Evolutionary conservation across 805 yeast genomes (phyloP).

Genomic region (Candida vaughaniae): DNA sequence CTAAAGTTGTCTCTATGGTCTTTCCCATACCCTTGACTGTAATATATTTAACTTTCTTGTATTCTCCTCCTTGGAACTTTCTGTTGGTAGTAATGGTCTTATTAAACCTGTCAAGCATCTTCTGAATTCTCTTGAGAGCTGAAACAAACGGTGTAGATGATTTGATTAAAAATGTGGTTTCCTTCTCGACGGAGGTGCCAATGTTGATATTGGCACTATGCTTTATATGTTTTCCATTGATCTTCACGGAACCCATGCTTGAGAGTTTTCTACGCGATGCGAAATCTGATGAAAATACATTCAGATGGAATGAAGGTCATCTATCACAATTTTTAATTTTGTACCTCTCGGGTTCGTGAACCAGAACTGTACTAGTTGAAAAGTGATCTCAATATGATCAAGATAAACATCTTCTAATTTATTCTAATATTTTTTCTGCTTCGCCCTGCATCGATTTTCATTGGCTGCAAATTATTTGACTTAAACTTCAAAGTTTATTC

Average conservation of each 20-base stretch:
- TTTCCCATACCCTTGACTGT: conserved; percentile 73
- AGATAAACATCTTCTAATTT: too few species aligned
- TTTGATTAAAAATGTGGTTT: conserved; percentile 57
- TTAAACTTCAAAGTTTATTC: too few species aligned
- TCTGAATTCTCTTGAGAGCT: conserved; percentile 63
- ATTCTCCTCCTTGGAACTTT: conserved; percentile 30
- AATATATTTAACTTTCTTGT: conserved; percentile 46
- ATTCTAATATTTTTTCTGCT: too few species aligned
- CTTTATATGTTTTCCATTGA: conserved; percentile 42
- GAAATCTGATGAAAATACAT: too few species aligned
- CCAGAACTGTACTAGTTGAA: too few species aligned
- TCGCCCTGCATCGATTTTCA: too few species aligned
- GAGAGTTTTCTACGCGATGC: too few species aligned
- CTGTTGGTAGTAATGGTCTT: conserved; percentile 17
- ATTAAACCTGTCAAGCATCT: conserved; percentile 47
- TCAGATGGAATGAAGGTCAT: too few species aligned
- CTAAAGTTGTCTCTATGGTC: conserved; percentile 60
- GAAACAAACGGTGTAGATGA: conserved; percentile 70
- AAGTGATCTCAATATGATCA: too few species aligned
- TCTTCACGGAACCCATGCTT: conserved; percentile 9
- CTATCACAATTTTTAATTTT: too few species aligned
- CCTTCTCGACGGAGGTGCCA: conserved; percentile 40
- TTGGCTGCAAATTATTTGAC: too few species aligned
- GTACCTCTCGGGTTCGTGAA: too few species aligned
- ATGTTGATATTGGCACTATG: conserved; percentile 53